Evolutionary conservation across 2,329 filamentous ascomycete genomes (phyloP).

Genomic region (Ophidiomyces ophidiicola): DNA sequence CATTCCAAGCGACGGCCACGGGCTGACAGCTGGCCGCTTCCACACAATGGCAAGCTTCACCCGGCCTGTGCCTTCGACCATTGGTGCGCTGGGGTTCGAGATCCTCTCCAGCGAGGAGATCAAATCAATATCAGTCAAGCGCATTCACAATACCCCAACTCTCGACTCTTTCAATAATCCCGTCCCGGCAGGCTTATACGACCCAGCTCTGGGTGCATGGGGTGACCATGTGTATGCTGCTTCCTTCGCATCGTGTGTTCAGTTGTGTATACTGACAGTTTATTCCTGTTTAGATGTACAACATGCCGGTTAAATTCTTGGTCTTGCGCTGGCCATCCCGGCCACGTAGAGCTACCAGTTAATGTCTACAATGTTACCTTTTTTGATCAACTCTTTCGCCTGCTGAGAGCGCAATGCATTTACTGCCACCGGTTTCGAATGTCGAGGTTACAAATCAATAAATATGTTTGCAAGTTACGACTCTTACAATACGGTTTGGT

Average conservation of each 20-base stretch:
- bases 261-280: constrained; percentile 7
- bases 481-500: constrained; percentile 76
- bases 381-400: constrained; percentile 76
- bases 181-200: constrained; percentile 81
- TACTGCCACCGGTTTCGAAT: constrained; percentile 85
- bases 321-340: constrained; percentile 81
- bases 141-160: constrained; percentile 85
- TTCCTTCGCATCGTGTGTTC: constrained; percentile 10
- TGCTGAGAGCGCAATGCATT: constrained; percentile 75
- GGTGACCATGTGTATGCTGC: constrained; percentile 61
- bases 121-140: constrained; percentile 77
- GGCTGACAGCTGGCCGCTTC: not conserved
- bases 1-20: not conserved
- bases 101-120: constrained; percentile 76
- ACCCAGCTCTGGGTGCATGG: constrained; percentile 81
- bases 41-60: constrained; percentile 38
- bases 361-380: constrained; percentile 95
- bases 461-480: constrained; percentile 70
- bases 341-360: constrained; percentile 87
- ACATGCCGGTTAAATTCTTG: constrained; percentile 78
- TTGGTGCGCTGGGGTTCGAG: constrained; percentile 79
- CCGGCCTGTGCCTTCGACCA: constrained; percentile 69
- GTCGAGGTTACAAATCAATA: constrained; percentile 61
- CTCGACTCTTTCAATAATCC: constrained; percentile 87
- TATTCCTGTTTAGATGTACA: constrained; percentile 52